Conservation (phyloP, 345 rosid species). For the Raphanus raphanistrum region DNA sequence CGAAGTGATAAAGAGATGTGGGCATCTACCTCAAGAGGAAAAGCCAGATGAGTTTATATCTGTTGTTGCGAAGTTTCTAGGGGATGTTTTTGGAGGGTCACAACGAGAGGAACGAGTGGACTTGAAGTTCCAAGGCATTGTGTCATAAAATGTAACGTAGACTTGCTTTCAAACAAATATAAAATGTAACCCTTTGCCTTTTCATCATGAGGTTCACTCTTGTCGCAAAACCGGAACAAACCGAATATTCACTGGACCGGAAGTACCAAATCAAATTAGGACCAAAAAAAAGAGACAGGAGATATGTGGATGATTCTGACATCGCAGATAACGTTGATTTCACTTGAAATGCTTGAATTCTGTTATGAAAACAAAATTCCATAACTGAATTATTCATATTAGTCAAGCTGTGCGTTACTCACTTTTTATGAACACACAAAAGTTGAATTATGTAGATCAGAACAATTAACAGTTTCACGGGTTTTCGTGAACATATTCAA, state of each 20-base stretch:
- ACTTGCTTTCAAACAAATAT: background rate
- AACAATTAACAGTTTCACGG: background rate
- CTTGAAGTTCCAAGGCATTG: slow-evolving; percentile 33
- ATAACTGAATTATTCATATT: background rate
- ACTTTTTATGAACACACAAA: background rate
- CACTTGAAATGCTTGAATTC: background rate
- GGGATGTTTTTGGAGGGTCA: slow-evolving; percentile 46
- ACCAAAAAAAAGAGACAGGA: background rate
- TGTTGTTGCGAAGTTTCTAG: slow-evolving; percentile 63
- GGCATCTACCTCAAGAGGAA: slow-evolving; percentile 92
- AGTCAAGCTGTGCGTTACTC: background rate
- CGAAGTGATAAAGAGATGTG: slow-evolving; percentile 72
- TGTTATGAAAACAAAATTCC: background rate
- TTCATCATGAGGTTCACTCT: background rate
- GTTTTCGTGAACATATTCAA: background rate
- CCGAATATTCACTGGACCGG: slow-evolving; percentile 7
- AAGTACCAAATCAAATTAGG: slow-evolving; percentile 10
- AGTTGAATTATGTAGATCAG: background rate
- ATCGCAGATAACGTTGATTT: background rate
- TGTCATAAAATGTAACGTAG: background rate
- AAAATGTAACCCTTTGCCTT: background rate
- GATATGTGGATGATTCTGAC: background rate
- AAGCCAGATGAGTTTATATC: slow-evolving; percentile 78
- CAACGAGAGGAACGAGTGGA: background rate
- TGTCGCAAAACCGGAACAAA: slow-evolving; percentile 20